These are phyloP conservation scores for Globisporangium sylvaticum DNA, from an alignment of 352 stramenopile species.

Conservation along the genomic window DNA sequence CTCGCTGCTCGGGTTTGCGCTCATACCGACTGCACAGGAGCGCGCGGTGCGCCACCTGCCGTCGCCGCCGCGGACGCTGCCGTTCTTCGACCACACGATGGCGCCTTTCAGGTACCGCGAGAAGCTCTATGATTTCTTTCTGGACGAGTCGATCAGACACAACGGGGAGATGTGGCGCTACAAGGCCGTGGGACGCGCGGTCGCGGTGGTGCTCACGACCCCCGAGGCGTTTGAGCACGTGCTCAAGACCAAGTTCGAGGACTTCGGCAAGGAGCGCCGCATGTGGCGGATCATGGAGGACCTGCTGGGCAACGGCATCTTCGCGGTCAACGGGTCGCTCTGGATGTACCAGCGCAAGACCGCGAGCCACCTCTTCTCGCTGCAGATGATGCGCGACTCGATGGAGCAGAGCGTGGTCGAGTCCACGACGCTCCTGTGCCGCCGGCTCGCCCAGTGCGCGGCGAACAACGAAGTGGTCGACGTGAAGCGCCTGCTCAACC, in stretches of 20 bases:
- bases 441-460: neutral
- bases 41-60: slow-evolving; percentile 4
- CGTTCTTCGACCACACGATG: slow-evolving; percentile 32
- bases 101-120: slow-evolving; percentile 19
- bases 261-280: slow-evolving; percentile 44
- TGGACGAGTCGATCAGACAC: slow-evolving; percentile 25
- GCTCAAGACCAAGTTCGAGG: slow-evolving; percentile 40
- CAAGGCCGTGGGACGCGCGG: neutral
- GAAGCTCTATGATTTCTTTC: slow-evolving; percentile 33
- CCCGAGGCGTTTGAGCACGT: slow-evolving; percentile 27
- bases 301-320: slow-evolving; percentile 56
- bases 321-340: slow-evolving; percentile 30
- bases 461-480: neutral
- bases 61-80: slow-evolving; percentile 22
- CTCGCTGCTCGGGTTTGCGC: neutral
- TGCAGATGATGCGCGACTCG: slow-evolving; percentile 24
- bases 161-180: slow-evolving; percentile 14
- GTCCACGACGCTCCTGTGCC: slow-evolving; percentile 14
- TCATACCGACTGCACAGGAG: neutral
- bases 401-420: slow-evolving; percentile 23
- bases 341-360: slow-evolving; percentile 65
- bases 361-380: slow-evolving; percentile 75
- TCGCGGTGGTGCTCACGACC: slow-evolving; percentile 25
- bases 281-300: slow-evolving; percentile 24
- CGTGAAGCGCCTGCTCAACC: slow-evolving; percentile 27